Conservation (phyloP, 2,329 filamentous ascomycete species). For the Pseudogymnoascus sp. region DNA sequence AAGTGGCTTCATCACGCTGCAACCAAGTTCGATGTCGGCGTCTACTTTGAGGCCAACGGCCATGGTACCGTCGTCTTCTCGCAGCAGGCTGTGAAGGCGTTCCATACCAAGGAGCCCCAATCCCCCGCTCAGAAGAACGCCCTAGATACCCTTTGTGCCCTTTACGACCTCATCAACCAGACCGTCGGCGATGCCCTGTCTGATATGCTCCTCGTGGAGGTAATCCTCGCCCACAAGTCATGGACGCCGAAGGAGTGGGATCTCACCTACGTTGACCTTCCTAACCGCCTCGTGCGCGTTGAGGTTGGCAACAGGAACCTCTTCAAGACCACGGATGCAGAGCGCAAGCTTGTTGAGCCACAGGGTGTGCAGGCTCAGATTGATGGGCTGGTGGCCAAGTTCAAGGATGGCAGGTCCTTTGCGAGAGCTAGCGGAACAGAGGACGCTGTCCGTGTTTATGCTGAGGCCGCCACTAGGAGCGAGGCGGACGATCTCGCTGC, state of each 20-base stretch:
- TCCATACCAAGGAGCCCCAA: constrained; percentile 74
- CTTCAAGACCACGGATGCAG: constrained; percentile 88
- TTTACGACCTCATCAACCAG: constrained; percentile 94
- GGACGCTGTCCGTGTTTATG: constrained; percentile 92
- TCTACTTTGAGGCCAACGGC: constrained; percentile 98
- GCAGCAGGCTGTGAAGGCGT: constrained; percentile 69
- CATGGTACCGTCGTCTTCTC: constrained; percentile 97
- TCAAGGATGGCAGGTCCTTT: constrained; percentile 82
- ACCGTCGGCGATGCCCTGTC: constrained; percentile 94
- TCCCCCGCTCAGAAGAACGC: constrained; percentile 88
- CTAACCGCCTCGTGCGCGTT: constrained; percentile 90
- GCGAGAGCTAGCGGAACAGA: constrained; percentile 91
- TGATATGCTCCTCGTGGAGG: constrained; percentile 92
- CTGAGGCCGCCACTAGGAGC: constrained; percentile 80
- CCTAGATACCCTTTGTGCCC: constrained; percentile 73
- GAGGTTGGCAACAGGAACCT: constrained; percentile 81
- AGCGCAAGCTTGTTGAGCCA: constrained; percentile 77
- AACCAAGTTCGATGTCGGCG: constrained; percentile 86
- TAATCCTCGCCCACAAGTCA: constrained; percentile 88
- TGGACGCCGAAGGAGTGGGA: constrained; percentile 92
- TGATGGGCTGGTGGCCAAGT: constrained; percentile 81
- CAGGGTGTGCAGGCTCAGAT: constrained; percentile 77
- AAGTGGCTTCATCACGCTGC: constrained; percentile 98
- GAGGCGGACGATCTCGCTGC: constrained; percentile 88
- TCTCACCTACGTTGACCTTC: constrained; percentile 85